Percentiles rank a stretch among this genome's conserved stretches.
These are phyloP conservation scores for Stagonosporopsis tanaceti DNA, from an alignment of 2,329 filamentous ascomycete species.

Conservation along the genomic window DNA sequence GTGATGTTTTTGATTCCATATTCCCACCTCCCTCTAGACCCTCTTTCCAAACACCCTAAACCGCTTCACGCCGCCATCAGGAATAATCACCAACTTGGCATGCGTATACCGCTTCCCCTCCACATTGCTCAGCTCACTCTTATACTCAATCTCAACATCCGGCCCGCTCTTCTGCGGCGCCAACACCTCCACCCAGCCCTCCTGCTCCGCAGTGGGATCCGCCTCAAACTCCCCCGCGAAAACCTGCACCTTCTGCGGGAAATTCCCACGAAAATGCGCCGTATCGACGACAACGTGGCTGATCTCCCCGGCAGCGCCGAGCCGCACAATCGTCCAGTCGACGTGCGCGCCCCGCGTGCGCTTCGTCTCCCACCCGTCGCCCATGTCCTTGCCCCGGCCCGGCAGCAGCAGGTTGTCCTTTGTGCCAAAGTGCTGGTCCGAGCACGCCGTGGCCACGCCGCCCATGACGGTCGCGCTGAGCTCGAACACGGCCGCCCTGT, in stretches of 20 bases:
- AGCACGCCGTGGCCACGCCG: slow-evolving; percentile 76
- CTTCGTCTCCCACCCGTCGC: slow-evolving; percentile 87
- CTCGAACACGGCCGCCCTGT: slow-evolving; percentile 72
- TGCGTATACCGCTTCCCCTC: slow-evolving; percentile 74
- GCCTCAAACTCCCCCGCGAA: slow-evolving; percentile 65
- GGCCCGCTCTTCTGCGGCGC: slow-evolving; percentile 73
- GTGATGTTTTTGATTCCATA: no score
- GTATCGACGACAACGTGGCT: slow-evolving; percentile 78
- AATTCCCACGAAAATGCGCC: slow-evolving; percentile 84
- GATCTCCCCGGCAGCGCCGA: slow-evolving; percentile 71
- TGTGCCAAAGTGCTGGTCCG: slow-evolving; percentile 84
- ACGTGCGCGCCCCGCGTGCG: slow-evolving; percentile 76
- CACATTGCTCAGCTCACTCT: slow-evolving; percentile 54
- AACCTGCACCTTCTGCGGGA: slow-evolving; percentile 77
- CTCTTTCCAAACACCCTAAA: slow-evolving; percentile 52
- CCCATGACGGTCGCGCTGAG: slow-evolving; percentile 81
- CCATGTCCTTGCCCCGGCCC: slow-evolving; percentile 82
- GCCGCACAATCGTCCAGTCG: slow-evolving; percentile 81
- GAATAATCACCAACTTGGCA: slow-evolving; percentile 90
- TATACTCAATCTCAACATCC: slow-evolving; percentile 75
- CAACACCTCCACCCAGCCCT: slow-evolving; percentile 72
- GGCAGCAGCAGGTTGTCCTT: slow-evolving; percentile 83
- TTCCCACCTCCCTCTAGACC: not conserved
- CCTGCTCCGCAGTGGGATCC: slow-evolving; percentile 65
- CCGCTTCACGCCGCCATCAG: slow-evolving; percentile 91